Base-by-base conservation (phyloP, 2,329 filamentous ascomycete species). In the Cadophora sp. region DNA sequence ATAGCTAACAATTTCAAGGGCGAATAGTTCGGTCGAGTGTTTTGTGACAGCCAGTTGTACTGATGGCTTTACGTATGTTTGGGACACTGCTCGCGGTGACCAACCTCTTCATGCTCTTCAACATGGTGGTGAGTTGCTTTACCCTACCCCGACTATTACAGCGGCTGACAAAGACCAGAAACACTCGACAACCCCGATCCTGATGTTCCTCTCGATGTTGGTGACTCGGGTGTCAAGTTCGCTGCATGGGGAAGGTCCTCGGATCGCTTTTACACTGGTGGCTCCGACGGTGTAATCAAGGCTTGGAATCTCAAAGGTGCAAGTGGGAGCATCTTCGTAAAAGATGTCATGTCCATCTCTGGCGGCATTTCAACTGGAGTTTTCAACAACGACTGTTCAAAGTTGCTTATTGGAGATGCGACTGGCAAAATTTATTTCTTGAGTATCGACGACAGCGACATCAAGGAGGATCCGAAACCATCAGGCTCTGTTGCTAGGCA, bases 161-260 rank as follows among this genome's bases (percentile, higher is more conserved):
- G 13, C n/a, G 53, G 59, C 68, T 75, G 43, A 75, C 20, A 55
- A 33, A 1, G n/a, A 47, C 39, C 33, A 71, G 76, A 75, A 62
- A 71, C 74, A 0, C 65, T 78, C 18, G 76, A 78, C 36, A 74
- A 74, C 14, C 75, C 72, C 2, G 59, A 71, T 13, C 70, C 71
- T 56, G 73, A 78, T 47, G 20, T 73, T 14, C 70, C 71, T 45
- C 77, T 83, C 14, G 85, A 87, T 66, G 78, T 79, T 9, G 85
- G 86, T 60, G 88, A 90, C 66, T 84, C 85, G 0, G 88, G 88
- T 1, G 85, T 89, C 50, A 89, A 89, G 73, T 89, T 90, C 70
- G 84, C 83, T 0, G 83, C 86, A 4, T 90, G 87, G 88, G 87
- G 86, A 0, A 82, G 79, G 18, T 84, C 83, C 0, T 75, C 80